Conservation (phyloP, 805 yeast species). For the Teunomyces cretensis region DNA sequence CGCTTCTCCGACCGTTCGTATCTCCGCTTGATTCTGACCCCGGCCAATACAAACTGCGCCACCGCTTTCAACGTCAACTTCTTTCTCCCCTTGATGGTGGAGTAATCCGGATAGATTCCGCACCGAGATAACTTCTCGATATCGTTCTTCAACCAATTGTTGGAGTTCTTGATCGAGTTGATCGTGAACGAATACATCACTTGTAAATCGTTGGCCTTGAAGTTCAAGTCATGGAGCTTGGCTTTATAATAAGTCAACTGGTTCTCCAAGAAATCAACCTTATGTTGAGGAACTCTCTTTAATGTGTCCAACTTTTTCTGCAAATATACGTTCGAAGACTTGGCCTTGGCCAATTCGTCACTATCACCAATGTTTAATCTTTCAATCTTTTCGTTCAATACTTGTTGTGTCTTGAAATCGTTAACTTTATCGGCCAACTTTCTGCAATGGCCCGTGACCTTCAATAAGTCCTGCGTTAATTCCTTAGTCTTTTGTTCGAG, state of each 20-base stretch:
- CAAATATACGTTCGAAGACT: constrained; percentile 8
- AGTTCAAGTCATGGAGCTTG: constrained; percentile 44
- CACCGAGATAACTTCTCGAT: constrained; percentile 25
- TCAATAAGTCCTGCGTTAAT: constrained; percentile 30
- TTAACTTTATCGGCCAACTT: constrained; percentile 29
- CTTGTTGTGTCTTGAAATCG: constrained; percentile 12
- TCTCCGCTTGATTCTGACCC: constrained; percentile 33
- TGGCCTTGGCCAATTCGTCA: constrained; percentile 11
- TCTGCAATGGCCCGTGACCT: constrained; percentile 27
- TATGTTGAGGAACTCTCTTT: constrained; percentile 17
- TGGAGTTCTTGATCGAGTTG: constrained; percentile 28
- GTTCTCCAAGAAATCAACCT: constrained; percentile 35
- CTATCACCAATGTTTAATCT: constrained; percentile 13
- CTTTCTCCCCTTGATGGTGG: constrained; percentile 12
- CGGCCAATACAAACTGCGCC: constrained; percentile 39
- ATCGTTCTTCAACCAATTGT: constrained; percentile 24
- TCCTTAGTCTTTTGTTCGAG: constrained; percentile 28
- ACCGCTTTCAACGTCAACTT: constrained; percentile 29
- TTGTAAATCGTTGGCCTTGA: constrained; percentile 33
- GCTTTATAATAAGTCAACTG: constrained; percentile 49
- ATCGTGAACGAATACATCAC: constrained; percentile 34
- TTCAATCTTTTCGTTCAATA: constrained; percentile 11
- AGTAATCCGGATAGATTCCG: constrained; percentile 37
- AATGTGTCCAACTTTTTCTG: constrained; percentile 16
- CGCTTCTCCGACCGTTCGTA: constrained; percentile 27